A percentile compares a stretch with the other conserved stretches of the same genome.
Evolutionary conservation across 495 filamentous ascomycete genomes (phyloP).

Genomic region (Coniosporium apollinis): DNA sequence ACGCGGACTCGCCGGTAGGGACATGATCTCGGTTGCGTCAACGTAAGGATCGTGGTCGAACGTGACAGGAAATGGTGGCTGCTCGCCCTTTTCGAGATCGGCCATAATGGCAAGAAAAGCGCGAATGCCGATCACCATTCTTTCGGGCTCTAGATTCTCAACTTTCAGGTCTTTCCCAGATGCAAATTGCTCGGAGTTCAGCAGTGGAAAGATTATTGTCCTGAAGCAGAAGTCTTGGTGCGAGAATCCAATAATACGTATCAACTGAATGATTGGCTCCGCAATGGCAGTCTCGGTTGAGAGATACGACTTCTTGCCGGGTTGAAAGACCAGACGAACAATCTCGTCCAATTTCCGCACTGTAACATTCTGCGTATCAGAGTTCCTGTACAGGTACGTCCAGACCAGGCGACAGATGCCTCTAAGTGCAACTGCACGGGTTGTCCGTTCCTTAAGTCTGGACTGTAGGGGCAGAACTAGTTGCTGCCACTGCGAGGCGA

Average conservation of each 20-base stretch:
- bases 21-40: constrained; percentile 11
- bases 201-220: constrained; percentile 79
- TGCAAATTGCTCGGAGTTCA: constrained; percentile 79
- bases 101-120: constrained; percentile 85
- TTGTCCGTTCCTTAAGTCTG: constrained; percentile 65
- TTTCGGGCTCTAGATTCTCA: constrained; percentile 88
- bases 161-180: constrained; percentile 65
- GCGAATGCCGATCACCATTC: constrained; percentile 88
- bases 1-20: constrained; percentile 19
- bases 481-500: constrained; percentile 71
- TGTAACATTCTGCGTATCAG: constrained; percentile 48
- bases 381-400: constrained; percentile 82
- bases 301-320: constrained; percentile 58
- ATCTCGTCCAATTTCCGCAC: constrained; percentile 78
- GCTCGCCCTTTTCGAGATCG: constrained; percentile 76
- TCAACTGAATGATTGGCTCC: constrained; percentile 81
- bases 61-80: constrained; percentile 58
- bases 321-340: constrained; percentile 60
- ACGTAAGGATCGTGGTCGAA: constrained; percentile 19
- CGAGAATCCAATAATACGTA: constrained; percentile 87
- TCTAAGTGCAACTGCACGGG: constrained; percentile 66
- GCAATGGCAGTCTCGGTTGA: constrained; percentile 65
- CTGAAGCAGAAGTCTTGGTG: constrained; percentile 86
- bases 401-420: constrained; percentile 85
- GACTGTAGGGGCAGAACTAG: constrained; percentile 57